Evolutionary conservation across 352 stramenopile genomes (phyloP), one percentile per base, ranked within the genome.

Genomic region (Pythium aristosporum): DNA sequence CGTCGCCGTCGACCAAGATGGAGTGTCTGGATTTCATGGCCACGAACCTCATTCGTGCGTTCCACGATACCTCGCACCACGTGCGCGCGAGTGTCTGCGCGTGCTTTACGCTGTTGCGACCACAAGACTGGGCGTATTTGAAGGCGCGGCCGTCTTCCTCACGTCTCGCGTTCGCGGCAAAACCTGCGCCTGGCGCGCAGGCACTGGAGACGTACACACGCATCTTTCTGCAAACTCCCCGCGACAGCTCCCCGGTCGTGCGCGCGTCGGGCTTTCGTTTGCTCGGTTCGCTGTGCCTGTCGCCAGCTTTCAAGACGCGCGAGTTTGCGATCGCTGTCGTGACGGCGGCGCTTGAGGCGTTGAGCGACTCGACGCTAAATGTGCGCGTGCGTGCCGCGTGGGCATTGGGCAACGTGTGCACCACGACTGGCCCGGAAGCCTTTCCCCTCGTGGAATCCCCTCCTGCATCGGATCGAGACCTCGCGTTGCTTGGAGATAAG

Each of bases 391-490:
- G 85, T 43, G 87, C 85, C 36, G 85, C 86, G 7, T 96, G 87
- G 87, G 85, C 87, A 16, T 67, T 96, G 16, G 87, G 87, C 30
- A 96, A 96, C 13, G 87, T 93, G 9, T 96, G 87, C 58, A 96
- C 87, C 8, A 96, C 87, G 0, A 63, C 67, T n/a, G 87, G 87
- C 0, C 87, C 87, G 0, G 85, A 93, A 28, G 63, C 67, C 1
- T 67, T 82, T 30, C 48, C 25, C 12, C 18, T 34, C 10, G 15
- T n/a, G 46, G 46, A 52, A n/a, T 52, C 46, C 2, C 25, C 18
- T 10, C 20, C n/a, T 30, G 18, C 10, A n/a, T 30, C n/a, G 46
- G 46, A 52, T 32, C 25, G 16, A 30, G 46, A 52, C 5, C 20
- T 52, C n/a, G 10, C 25, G n/a, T 34, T 34, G 46, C 20, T 32